A percentile compares a stretch with the other conserved stretches of the same genome.
Conservation (phyloP, 2,329 filamentous ascomycete genomes). For the Diplodia corticola region DNA sequence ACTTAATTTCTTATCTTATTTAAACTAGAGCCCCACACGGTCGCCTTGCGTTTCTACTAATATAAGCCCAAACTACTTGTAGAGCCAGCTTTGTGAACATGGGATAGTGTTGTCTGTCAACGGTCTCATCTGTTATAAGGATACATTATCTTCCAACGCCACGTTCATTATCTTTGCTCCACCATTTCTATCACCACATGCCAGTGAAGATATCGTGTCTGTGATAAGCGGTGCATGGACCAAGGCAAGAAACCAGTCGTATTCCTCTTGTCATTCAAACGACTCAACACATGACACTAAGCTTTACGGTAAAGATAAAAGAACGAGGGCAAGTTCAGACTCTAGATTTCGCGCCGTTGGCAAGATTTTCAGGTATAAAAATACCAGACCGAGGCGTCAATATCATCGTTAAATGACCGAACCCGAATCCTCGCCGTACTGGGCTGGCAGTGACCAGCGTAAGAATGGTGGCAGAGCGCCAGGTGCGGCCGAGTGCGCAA, state of each 20-base stretch:
- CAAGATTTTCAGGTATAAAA: background rate
- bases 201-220: too few relatives aligned
- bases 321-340: too few relatives aligned
- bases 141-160: too few relatives aligned
- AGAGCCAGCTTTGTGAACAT: too few relatives aligned
- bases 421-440: background rate
- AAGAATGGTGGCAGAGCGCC: background rate
- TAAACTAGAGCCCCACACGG: slow-evolving; percentile 25
- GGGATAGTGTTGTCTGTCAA: too few relatives aligned
- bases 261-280: too few relatives aligned
- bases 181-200: too few relatives aligned
- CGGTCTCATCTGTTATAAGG: too few relatives aligned
- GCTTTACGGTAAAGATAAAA: background rate
- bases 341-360: background rate
- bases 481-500: background rate
- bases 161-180: too few relatives aligned
- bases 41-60: slow-evolving; percentile 32
- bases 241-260: too few relatives aligned
- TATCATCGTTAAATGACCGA: background rate
- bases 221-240: too few relatives aligned
- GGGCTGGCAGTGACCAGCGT: background rate
- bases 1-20: background rate
- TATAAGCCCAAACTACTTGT: background rate
- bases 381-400: background rate
- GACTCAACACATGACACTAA: background rate